Evolutionary conservation across 768 basidiomycete species (phyloP).

Genomic region (Leccinum imitatum): DNA sequence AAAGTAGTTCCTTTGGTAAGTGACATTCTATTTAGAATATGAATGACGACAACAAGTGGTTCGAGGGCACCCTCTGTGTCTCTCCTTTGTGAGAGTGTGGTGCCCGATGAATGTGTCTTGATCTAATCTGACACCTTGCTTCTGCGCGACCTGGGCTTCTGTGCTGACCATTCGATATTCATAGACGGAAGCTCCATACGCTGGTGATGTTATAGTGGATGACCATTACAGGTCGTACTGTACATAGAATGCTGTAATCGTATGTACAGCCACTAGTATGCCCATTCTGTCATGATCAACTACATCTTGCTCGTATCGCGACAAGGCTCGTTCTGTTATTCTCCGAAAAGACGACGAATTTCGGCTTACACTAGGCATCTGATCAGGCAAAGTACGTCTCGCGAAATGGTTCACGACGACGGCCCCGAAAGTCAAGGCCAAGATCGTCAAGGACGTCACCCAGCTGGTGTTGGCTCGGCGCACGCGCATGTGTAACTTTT

Average conservation of each 20-base stretch:
- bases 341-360: constrained; percentile 1
- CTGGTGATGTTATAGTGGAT: neutral
- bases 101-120: constrained; percentile 70
- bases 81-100: constrained; percentile 36
- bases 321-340: constrained; percentile 58
- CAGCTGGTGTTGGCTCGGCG: constrained; percentile 86
- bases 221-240: neutral
- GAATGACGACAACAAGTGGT: constrained; percentile 78
- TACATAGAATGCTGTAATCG: constrained; percentile 1
- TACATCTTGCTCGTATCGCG: constrained; percentile 93
- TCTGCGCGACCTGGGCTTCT: neutral
- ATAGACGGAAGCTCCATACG: neutral
- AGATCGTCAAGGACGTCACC: constrained; percentile 95
- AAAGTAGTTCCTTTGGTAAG: constrained; percentile 24
- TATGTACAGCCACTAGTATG: constrained; percentile 26
- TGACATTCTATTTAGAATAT: constrained; percentile 14
- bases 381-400: constrained; percentile 83
- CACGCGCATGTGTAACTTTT: constrained; percentile 92
- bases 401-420: constrained; percentile 96
- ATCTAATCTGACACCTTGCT: constrained; percentile 82
- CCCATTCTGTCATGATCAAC: constrained; percentile 62
- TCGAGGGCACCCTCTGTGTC: constrained; percentile 55
- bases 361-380: constrained; percentile 12
- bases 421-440: constrained; percentile 75
- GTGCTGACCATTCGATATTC: constrained; percentile 12